Conservation (phyloP, 257 asterid species). For the Lantana camara region DNA sequence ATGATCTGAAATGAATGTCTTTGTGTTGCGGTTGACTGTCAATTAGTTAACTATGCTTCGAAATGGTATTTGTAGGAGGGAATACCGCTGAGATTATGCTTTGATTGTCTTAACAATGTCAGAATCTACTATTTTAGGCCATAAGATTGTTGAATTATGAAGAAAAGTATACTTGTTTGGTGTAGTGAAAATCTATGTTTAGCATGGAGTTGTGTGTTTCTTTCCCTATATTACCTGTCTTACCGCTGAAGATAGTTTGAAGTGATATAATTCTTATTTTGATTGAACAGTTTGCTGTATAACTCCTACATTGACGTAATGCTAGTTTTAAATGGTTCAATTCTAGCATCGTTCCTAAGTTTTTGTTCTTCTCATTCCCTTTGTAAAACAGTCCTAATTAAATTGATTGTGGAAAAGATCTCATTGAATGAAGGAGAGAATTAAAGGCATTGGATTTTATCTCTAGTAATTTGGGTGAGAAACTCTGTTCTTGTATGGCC, state of each 20-base stretch:
- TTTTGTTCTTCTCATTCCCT: not conserved
- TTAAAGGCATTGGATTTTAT: not conserved
- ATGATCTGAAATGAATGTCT: conserved; percentile 1
- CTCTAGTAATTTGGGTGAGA: not conserved
- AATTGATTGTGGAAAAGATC: not conserved
- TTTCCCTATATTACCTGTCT: not conserved
- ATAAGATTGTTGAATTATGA: not conserved
- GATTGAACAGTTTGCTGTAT: not conserved
- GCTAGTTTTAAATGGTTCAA: not conserved
- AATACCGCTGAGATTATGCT: not conserved
- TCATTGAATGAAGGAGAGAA: not conserved
- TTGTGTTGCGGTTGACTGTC: not conserved
- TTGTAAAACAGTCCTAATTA: not conserved
- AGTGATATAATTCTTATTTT: not conserved
- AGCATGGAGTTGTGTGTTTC: not conserved
- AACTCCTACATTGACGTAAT: not conserved
- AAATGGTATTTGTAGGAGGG: not conserved
- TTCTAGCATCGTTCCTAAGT: not conserved
- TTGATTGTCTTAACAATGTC: not conserved
- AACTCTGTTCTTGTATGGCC: not conserved
- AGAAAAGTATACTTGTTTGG: not conserved
- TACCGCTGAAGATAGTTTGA: not conserved
- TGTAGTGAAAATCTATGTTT: not conserved
- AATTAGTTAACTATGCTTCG: not conserved
- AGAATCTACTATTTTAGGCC: too few species aligned